phyloP scores from a whole-genome alignment of 2,329 filamentous ascomycete species.

The Cytospora leucostoma region DNA sequence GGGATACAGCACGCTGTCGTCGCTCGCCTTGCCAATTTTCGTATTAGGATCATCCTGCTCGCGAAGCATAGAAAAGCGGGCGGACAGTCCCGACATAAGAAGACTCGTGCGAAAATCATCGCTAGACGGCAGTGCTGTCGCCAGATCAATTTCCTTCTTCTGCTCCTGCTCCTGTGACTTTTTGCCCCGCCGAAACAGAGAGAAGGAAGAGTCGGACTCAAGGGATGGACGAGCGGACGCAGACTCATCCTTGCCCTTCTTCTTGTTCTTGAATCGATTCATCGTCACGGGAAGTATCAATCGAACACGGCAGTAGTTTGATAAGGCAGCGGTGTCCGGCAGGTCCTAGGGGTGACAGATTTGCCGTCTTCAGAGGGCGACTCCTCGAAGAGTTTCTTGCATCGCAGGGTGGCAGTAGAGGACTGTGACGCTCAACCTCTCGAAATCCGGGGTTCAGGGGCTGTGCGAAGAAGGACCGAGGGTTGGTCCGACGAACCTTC shows the following conservation, averaged over 20 bases:
- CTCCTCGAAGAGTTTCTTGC: conserved; percentile 17
- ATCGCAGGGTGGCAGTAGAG: conserved; percentile 3
- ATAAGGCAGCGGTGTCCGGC: background rate
- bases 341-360: conserved; percentile 4
- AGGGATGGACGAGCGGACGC: conserved; percentile 49
- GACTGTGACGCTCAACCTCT: background rate
- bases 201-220: conserved; percentile 52
- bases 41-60: conserved; percentile 92
- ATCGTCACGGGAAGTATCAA: conserved; percentile 45
- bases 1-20: conserved; percentile 87
- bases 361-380: conserved; percentile 10
- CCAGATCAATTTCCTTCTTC: conserved; percentile 71
- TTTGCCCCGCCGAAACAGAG: conserved; percentile 59
- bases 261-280: conserved; percentile 78
- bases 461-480: conserved; percentile 3
- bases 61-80: conserved; percentile 93
- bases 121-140: conserved; percentile 71
- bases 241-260: conserved; percentile 64
- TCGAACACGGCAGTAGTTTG: conserved; percentile 10
- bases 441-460: background rate
- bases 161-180: conserved; percentile 57
- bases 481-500: conserved; percentile 7
- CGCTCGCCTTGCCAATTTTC: conserved; percentile 88
- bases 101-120: conserved; percentile 96
- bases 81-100: conserved; percentile 91